Base-by-base conservation (phyloP, 108 stramenopile species). In the Fistulifera pelliculosa region DNA sequence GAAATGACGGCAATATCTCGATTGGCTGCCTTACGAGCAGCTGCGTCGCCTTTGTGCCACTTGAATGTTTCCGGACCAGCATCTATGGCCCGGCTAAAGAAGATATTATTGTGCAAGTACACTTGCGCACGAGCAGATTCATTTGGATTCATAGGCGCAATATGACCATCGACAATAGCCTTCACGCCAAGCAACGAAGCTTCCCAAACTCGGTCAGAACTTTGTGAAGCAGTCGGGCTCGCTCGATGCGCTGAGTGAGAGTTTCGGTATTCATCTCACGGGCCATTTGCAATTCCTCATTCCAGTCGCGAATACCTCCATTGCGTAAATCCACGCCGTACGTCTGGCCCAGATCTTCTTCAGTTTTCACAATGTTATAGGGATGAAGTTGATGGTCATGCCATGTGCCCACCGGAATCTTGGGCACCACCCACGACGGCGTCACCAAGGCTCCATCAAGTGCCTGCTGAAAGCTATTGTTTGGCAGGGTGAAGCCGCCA, bases 21-120 rank as follows among this genome's bases (percentile, higher is more conserved):
- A 26, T 69, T 66, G 0, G 86, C 85, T 12, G 80, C 64, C 65
- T 90, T 87, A 47, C 61, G 59, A 11, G 82, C 81, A 11, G 85
- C 87, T 27, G 54, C 58, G 54, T 87, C 87, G 22, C 85, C 90
- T 52, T 77, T 72, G 14, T 62, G 71, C 18, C 80, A 58, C 61
- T 85, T 85, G 73, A 87, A 85, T 11, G 85, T 92, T 61, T 87
- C 90, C 0, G 82, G 49, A 10, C 90, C 85, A 17, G 81, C 78
- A 72, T 92, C 86, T 41, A 90, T 62, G 4, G 88, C 94, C 19
- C 86, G 72, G 21, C 85, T 87, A 65, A 96, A 93, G 77, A 97
- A 97, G 45, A 94, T 96, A 62, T 92, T 94, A 75, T 97, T 97
- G 85, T 94, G 94, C 31, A 96, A 70, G 51, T 77, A 97, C 6